phyloP scores from a whole-genome alignment of 495 filamentous ascomycete genomes.

The Saxispiralis lemnorum region DNA sequence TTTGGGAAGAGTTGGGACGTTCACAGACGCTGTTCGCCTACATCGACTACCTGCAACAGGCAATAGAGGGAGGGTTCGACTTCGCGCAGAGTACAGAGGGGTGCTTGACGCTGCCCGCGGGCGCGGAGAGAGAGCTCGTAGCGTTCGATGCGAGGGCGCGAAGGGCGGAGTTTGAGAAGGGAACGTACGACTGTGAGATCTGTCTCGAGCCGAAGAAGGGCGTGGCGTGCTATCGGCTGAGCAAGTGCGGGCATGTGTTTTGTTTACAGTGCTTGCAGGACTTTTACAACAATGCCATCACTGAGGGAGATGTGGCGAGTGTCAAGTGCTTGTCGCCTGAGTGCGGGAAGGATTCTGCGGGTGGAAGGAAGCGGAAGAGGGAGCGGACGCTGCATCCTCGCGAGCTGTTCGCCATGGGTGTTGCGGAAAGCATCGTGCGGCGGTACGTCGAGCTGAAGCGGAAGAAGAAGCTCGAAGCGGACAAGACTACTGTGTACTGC shows the following conservation, averaged over 20 bases:
- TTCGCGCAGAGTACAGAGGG: conserved; percentile 37
- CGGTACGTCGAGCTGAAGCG: conserved; percentile 80
- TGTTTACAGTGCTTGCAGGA: conserved; percentile 69
- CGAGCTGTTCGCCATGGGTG: conserved; percentile 72
- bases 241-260: conserved; percentile 77
- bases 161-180: conserved; percentile 56
- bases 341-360: conserved; percentile 45
- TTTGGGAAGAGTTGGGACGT: conserved; percentile 74
- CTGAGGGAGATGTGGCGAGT: conserved; percentile 58
- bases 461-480: conserved; percentile 76
- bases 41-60: conserved; percentile 72
- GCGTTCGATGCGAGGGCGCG: conserved; percentile 62
- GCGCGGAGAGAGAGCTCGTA: conserved; percentile 54
- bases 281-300: conserved; percentile 76
- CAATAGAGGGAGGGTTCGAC: conserved; percentile 60
- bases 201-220: conserved; percentile 90
- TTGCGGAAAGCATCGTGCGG: conserved; percentile 54
- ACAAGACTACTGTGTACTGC: conserved; percentile 86
- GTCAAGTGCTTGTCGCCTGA: conserved; percentile 62
- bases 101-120: conserved; percentile 33
- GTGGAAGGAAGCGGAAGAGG: conserved; percentile 28
- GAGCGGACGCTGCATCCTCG: conserved; percentile 59
- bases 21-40: conserved; percentile 66
- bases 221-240: conserved; percentile 53
- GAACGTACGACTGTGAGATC: conserved; percentile 77